These are phyloP conservation scores for Trichoderma citrinoviride DNA, from an alignment of 2,329 filamentous ascomycete species.

Conservation along the genomic window DNA sequence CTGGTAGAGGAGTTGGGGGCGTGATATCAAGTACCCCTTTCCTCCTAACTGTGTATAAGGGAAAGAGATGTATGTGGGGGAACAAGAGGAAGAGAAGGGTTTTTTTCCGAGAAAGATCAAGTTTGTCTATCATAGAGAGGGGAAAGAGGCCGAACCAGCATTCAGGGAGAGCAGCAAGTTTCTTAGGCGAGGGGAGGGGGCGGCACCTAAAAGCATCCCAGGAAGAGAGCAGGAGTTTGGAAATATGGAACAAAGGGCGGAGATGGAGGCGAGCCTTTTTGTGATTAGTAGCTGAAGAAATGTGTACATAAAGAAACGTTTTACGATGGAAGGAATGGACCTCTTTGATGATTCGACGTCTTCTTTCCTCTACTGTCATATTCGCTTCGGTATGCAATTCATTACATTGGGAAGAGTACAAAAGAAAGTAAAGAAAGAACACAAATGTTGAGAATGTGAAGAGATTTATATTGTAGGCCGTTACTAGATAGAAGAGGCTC, in stretches of 20 bases:
- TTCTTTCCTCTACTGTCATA: not conserved
- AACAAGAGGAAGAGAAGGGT: not conserved
- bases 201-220: too few relatives aligned
- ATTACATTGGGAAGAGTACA: conserved; percentile 6
- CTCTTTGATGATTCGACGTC: not conserved
- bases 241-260: too few relatives aligned
- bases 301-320: conserved; percentile 4
- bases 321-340: not conserved
- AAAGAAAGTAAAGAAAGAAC: not conserved
- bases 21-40: not conserved
- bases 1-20: not conserved
- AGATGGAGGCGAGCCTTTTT: too few relatives aligned
- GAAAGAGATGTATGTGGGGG: not conserved
- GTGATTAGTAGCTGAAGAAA: too few relatives aligned
- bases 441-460: not conserved
- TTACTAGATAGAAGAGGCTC: not conserved
- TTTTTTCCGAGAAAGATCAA: too few relatives aligned
- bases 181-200: too few relatives aligned
- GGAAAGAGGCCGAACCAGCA: not conserved
- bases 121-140: too few relatives aligned
- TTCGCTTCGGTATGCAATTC: not conserved
- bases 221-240: too few relatives aligned
- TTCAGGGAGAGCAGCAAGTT: not conserved
- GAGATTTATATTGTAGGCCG: not conserved
- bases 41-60: not conserved